A percentile compares a stretch with the other conserved stretches of the same genome.
Conservation (phyloP, 2,329 filamentous ascomycete genomes). For the Aspergillus sp. region DNA sequence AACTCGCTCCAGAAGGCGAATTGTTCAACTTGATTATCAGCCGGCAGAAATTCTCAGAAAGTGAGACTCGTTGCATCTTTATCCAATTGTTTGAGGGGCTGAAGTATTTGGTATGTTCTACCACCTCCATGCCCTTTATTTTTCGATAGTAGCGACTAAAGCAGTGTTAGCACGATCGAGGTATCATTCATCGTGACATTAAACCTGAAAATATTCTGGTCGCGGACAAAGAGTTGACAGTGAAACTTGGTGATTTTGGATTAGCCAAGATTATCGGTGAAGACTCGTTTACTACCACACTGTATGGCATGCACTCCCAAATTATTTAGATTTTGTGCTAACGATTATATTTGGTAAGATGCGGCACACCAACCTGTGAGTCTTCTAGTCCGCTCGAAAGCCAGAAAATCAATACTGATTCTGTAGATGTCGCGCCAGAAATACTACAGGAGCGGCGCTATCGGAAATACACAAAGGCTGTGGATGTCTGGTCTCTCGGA, state of each 20-base stretch:
- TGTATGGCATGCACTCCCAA: slow-evolving; percentile 53
- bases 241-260: slow-evolving; percentile 95
- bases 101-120: slow-evolving; percentile 80
- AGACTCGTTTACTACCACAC: slow-evolving; percentile 93
- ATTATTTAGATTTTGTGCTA: background rate
- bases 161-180: slow-evolving; percentile 78
- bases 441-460: slow-evolving; percentile 81
- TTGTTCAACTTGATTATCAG: slow-evolving; percentile 93
- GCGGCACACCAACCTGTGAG: slow-evolving; percentile 88
- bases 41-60: slow-evolving; percentile 84
- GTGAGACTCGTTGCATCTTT: slow-evolving; percentile 83
- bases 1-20: slow-evolving; percentile 89
- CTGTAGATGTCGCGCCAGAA: slow-evolving; percentile 81
- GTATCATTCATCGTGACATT: slow-evolving; percentile 96
- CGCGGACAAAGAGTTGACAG: slow-evolving; percentile 77
- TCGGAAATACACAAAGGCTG: slow-evolving; percentile 88
- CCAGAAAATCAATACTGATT: slow-evolving; percentile 16
- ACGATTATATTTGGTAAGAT: slow-evolving; percentile 43
- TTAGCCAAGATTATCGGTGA: slow-evolving; percentile 98
- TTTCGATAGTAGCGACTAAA: slow-evolving; percentile 7
- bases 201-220: slow-evolving; percentile 96
- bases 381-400: slow-evolving; percentile 14
- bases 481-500: slow-evolving; percentile 96
- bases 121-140: background rate
- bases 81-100: slow-evolving; percentile 88